phyloP scores from a whole-genome alignment of 2,329 filamentous ascomycete species.

The Penicillium psychrosexuale region DNA sequence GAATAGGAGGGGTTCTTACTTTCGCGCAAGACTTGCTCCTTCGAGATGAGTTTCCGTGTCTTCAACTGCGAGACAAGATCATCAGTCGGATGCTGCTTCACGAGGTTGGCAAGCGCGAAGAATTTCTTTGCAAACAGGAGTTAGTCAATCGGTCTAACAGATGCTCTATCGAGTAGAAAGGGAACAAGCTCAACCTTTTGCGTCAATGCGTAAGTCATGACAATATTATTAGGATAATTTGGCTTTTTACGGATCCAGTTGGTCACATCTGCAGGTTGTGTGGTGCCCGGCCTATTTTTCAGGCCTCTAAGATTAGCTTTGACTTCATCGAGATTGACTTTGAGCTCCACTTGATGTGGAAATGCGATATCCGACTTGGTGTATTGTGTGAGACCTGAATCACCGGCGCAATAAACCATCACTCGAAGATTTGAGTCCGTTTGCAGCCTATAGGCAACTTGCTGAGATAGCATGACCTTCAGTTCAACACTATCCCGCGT shows the following conservation, averaged over 20 bases:
- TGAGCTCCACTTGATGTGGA: conserved; percentile 87
- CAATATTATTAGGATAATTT: conserved; percentile 71
- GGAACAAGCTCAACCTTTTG: conserved; percentile 62
- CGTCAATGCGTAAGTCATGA: conserved; percentile 89
- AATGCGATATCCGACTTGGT: conserved; percentile 71
- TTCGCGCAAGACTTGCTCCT: conserved; percentile 76
- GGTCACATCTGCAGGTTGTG: conserved; percentile 89
- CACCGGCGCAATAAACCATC: conserved; percentile 78
- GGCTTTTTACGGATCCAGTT: conserved; percentile 64
- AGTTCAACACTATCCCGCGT: conserved; percentile 59
- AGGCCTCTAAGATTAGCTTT: conserved; percentile 91
- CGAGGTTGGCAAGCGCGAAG: conserved; percentile 71
- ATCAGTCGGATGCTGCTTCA: conserved; percentile 67
- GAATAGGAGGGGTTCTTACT: conserved; percentile 50
- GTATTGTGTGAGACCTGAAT: conserved; percentile 58
- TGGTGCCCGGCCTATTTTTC: conserved; percentile 95
- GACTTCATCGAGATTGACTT: conserved; percentile 81
- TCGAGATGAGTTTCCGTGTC: conserved; percentile 68
- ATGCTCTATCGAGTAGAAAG: not conserved
- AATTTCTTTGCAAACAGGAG: conserved; percentile 56
- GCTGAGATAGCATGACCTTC: conserved; percentile 56
- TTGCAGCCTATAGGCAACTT: conserved; percentile 55
- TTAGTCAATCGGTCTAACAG: not conserved
- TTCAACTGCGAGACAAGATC: conserved; percentile 68
- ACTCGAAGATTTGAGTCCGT: conserved; percentile 64